Base-by-base conservation (phyloP, 495 filamentous ascomycete genomes). In the Hypoxylon fragiforme region DNA sequence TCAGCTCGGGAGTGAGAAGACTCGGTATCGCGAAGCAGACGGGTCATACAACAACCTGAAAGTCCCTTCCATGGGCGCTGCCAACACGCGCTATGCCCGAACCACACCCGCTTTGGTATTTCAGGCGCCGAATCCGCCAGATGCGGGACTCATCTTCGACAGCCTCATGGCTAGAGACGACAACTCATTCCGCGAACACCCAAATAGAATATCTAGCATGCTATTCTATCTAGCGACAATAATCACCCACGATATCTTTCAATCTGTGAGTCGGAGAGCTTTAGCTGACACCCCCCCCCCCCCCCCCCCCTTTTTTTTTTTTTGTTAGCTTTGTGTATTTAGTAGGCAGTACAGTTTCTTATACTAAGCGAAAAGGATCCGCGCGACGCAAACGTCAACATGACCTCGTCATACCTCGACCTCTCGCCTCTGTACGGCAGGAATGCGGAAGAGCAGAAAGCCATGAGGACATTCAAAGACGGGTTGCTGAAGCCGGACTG, bases 201-300 rank as follows among this genome's bases (percentile, higher is more conserved):
- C 86, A 6, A 88, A 84, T 46, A 83, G 82, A 50, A 81, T 92
- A 24, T 91, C 87, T 1, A 88, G 85, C 69, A 79, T 92, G 66
- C 69, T 95, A 4, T 92, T 90, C 71, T 90, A 95, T 57, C 75
- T 90, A 35, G 89, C 88, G 6, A 85, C 84, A 14, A 86, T 92
- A 45, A 90, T 94, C 53, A 92, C 90, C 62, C 89, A 94, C 60
- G 85, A 84, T 78, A 60, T 73, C 35, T 76, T 75, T 40, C 57
- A 61, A 46, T 55, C 57, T 0, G 57, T 61, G 39, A 51, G 57
- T 48, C 32, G 5, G 21, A 16, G 2, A n/a, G n/a, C n/a, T n/a
- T n/a, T n/a, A n/a, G n/a, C n/a, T n/a, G n/a, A n/a, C n/a, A n/a
- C n/a, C n/a, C n/a, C n/a, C n/a, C n/a, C n/a, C n/a, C n/a, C n/a